phyloP scores from a whole-genome alignment of 352 stramenopile species.

The Globisporangium paroecandrum region DNA sequence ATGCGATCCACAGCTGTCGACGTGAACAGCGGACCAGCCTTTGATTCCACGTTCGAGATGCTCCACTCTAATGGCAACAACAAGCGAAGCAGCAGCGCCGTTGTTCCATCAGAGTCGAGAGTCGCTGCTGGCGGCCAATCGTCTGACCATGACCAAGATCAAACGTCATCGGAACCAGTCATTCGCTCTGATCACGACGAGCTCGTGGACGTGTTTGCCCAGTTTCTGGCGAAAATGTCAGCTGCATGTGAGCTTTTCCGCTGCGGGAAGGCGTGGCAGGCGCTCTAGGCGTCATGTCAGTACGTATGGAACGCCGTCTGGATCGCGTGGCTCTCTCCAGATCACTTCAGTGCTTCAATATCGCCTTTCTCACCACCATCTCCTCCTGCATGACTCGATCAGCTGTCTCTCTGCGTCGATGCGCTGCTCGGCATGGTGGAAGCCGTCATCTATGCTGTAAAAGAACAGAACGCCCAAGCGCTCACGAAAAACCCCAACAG shows the following conservation, averaged over 20 bases:
- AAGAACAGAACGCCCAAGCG: conserved; percentile 15
- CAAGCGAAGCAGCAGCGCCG: not conserved
- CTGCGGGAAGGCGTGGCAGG: conserved; percentile 46
- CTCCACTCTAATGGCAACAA: conserved; percentile 15
- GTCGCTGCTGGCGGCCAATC: not conserved
- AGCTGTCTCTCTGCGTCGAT: conserved; percentile 33
- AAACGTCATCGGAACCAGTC: not conserved
- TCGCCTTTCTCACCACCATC: conserved; percentile 4
- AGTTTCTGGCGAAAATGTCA: conserved; percentile 41
- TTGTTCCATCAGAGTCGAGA: not conserved
- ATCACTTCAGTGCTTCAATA: conserved; percentile 19
- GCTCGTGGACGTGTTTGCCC: conserved; percentile 21
- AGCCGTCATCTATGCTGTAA: conserved; percentile 16
- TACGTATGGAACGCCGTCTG: conserved; percentile 59
- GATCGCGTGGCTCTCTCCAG: conserved; percentile 49
- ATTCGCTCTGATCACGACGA: not conserved
- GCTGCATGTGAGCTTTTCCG: conserved; percentile 44
- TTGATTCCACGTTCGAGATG: conserved; percentile 39
- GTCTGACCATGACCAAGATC: not conserved
- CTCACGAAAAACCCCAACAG: not conserved
- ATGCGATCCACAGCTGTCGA: conserved; percentile 21
- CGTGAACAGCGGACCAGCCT: conserved; percentile 26
- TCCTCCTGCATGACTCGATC: conserved; percentile 12
- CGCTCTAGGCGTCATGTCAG: conserved; percentile 47
- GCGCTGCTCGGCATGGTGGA: conserved; percentile 64